Base-by-base conservation (phyloP, 805 yeast genomes). In the Yamadazyma endophytica region DNA sequence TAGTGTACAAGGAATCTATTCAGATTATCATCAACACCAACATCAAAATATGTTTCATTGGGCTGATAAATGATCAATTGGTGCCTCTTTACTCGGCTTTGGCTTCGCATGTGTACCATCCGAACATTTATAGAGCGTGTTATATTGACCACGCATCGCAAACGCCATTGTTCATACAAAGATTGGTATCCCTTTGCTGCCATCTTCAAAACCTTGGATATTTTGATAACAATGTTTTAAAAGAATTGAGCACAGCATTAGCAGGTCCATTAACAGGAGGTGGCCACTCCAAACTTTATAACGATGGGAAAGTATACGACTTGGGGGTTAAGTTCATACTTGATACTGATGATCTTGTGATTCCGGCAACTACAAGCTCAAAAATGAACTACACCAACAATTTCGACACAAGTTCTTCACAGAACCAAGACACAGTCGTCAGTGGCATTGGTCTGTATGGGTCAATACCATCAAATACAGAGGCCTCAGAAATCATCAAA, bases 181-280 rank as follows among this genome's bases (percentile, higher is more conserved):
- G 82, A 28, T 68, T 90, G 17, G 79, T 88, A 1, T 73, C 82
- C 9, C 60, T 88, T 7, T 84, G 95, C 4, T 74, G 89, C 35
- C 77, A 75, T 32, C 57, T 89, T 26, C 75, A 82, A 33, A 87
- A 90, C 52, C 44, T 77, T 28, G 97, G 97, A 0, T 71, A 65
- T 30, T 75, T 81, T 29, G 98, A 90, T 50, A 90, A 86, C 51
- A 92, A 88, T 14, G 82, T 92, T 9, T 66, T 90, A 13, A 80
- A 80, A 40, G 97, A 92, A 51, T 70, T 90, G 25, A 85, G 96
- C 33, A 72, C 70, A 2, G 58, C 64, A 24, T 65, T 64, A 40
- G 92, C 94, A 0, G 98, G 98, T 0, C 83, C 96, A 1, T 63
- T 92, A 32, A 90, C 96, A 0, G 96, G 97, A 3, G 89, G 92